Base-by-base conservation (phyloP, 805 yeast genomes). In the Priceomyces medius region DNA sequence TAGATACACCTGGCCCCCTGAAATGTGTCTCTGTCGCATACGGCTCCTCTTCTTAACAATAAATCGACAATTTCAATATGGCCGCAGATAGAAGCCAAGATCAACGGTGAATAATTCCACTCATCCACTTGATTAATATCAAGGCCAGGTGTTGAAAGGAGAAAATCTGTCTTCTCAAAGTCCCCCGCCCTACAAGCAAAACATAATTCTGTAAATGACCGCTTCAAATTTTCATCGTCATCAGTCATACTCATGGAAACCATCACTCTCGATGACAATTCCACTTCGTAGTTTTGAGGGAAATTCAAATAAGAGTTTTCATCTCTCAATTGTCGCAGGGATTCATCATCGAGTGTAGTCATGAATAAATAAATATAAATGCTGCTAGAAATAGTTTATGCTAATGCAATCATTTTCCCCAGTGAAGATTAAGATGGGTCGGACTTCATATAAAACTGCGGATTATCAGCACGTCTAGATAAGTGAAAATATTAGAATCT, bases 1-100 rank as follows among this genome's bases (percentile, higher is more conserved):
- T 86, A 85, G 2, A 85, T 71, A 49, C 91, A 85, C 33, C 72
- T 70, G 9, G 83, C 87, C 2, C 95, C 93, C 57, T 85, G 86
- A 53, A 80, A 80, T n/a, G 89, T 81, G 55, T 85, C 91, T 53
- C 88, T 71, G 58, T 84, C 90, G 58, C 91, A 85, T 6, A 80
- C 71, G 0, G 93, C 88, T 6, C 95, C 95, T 31, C 69, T 47
- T 34, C 76, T 71, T 7, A 86, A 64, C 17, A 86, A 62, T 37
- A 81, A 58, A 40, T 65, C 68, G n/a, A 86, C 93, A 3, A 86
- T 71, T 1, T 64, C 66, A 45, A 71, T 73, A 57, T 85, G 91
- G 0, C 95, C 95, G 64, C 95, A 85, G 9, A 85, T 55, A 13
- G 86, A 78, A 6, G 88, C 87, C 19, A 86, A 63, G 44, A 83